Evolutionary conservation across 805 yeast species (phyloP).

Genomic region (Candida ipomoeae): DNA sequence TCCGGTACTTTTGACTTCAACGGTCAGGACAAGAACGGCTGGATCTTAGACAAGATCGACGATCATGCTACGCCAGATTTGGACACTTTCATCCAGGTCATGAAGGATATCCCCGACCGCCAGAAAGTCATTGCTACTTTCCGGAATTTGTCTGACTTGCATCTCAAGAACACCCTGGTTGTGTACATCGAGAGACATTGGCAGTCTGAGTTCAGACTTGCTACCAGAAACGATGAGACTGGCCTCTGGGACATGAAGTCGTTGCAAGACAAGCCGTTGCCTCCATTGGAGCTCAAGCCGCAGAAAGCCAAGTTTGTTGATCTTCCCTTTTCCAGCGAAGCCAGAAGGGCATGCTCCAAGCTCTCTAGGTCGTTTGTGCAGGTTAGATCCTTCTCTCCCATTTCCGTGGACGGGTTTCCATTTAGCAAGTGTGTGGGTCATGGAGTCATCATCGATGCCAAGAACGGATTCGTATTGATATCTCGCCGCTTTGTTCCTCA

Average conservation of each 20-base stretch:
- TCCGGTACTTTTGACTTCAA: slow-evolving; percentile 70
- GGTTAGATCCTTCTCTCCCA: slow-evolving; percentile 60
- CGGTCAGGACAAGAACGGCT: slow-evolving; percentile 60
- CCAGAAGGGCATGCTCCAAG: slow-evolving; percentile 44
- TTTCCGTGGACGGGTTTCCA: slow-evolving; percentile 73
- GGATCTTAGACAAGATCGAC: slow-evolving; percentile 77
- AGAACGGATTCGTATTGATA: slow-evolving; percentile 71
- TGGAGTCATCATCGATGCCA: slow-evolving; percentile 81
- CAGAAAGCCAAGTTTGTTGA: slow-evolving; percentile 68
- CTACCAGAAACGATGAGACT: slow-evolving; percentile 53
- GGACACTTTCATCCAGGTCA: slow-evolving; percentile 71
- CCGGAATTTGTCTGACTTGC: slow-evolving; percentile 77
- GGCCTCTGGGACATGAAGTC: slow-evolving; percentile 55
- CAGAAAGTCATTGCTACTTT: slow-evolving; percentile 65
- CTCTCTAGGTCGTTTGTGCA: slow-evolving; percentile 68
- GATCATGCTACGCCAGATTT: slow-evolving; percentile 70
- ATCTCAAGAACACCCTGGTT: slow-evolving; percentile 63
- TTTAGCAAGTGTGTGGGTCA: slow-evolving; percentile 57
- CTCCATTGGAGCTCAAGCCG: slow-evolving; percentile 49
- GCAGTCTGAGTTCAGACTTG: slow-evolving; percentile 66
- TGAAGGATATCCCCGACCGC: slow-evolving; percentile 73
- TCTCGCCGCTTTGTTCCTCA: slow-evolving; percentile 80
- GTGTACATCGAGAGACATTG: slow-evolving; percentile 82
- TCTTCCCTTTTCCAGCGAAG: slow-evolving; percentile 52
- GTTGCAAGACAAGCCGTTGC: slow-evolving; percentile 58